A percentile compares a stretch with the other conserved stretches of the same genome.
These are phyloP conservation scores for Huiozyma naganishii DNA, from an alignment of 805 yeast species.

Conservation along the genomic window DNA sequence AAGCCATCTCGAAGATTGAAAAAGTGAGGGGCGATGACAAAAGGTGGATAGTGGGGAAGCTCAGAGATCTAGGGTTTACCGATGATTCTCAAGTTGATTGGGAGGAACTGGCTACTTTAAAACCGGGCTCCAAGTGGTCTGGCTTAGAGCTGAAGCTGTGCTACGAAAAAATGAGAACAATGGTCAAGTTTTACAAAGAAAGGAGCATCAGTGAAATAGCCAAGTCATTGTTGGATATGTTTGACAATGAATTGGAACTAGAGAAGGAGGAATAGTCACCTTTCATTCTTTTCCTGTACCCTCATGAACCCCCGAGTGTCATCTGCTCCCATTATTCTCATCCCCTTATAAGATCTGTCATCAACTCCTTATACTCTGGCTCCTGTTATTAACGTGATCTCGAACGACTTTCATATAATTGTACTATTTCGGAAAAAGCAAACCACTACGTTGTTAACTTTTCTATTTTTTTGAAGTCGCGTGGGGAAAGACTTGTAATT, in stretches of 20 bases:
- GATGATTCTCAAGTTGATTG: constrained; percentile 40
- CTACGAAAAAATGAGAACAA: constrained; percentile 47
- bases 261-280: not conserved
- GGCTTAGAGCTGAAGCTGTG: constrained; percentile 51
- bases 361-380: not conserved
- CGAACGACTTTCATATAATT: not conserved
- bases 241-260: not conserved
- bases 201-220: constrained; percentile 30
- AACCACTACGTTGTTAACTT: too few species aligned
- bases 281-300: too few species aligned
- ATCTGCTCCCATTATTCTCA: not conserved
- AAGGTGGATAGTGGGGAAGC: constrained; percentile 37
- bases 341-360: not conserved
- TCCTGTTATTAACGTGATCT: not conserved
- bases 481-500: too few species aligned
- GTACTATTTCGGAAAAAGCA: not conserved
- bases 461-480: too few species aligned
- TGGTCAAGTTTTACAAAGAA: constrained; percentile 38
- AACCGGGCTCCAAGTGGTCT: constrained; percentile 40
- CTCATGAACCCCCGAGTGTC: not conserved
- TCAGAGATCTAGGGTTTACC: constrained; percentile 34
- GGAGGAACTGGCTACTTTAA: constrained; percentile 41
- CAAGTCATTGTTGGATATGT: constrained; percentile 9
- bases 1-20: constrained; percentile 35
- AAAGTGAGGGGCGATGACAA: constrained; percentile 38